Evolutionary conservation across 2,329 filamentous ascomycete genomes (phyloP).

Genomic region (Aquanectria penicillioides): DNA sequence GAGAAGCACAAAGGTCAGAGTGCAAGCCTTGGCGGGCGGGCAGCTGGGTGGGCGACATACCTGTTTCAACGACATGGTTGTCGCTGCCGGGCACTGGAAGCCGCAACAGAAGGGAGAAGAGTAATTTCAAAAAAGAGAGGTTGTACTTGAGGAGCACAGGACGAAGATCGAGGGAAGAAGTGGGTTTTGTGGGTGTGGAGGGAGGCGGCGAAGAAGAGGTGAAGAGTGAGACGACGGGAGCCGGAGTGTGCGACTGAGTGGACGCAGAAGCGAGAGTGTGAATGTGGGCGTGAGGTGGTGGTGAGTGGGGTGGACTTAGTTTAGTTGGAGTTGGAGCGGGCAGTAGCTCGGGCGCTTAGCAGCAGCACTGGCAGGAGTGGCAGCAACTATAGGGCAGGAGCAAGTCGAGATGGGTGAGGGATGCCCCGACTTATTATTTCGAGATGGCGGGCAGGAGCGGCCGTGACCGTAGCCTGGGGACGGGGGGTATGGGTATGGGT

Average conservation of each 20-base stretch:
- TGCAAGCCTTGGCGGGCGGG: conserved; percentile 18
- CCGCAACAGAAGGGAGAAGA: conserved; percentile 28
- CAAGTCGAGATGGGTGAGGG: conserved; percentile 28
- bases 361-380: conserved; percentile 15
- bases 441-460: conserved; percentile 27
- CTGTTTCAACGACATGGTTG: conserved; percentile 69
- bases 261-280: conserved; percentile 13
- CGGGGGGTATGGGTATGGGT: conserved; percentile 4
- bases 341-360: conserved; percentile 38
- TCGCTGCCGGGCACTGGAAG: conserved; percentile 35
- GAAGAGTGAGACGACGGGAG: conserved; percentile 34
- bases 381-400: conserved; percentile 22
- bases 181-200: conserved; percentile 28
- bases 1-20: conserved; percentile 25
- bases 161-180: conserved; percentile 19
- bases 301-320: conserved; percentile 21
- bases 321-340: conserved; percentile 16
- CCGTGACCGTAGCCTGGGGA: conserved; percentile 28
- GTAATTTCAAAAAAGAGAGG: conserved; percentile 3
- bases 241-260: conserved; percentile 11
- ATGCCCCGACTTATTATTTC: conserved; percentile 42
- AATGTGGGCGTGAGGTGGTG: too few relatives aligned
- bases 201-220: conserved; percentile 17
- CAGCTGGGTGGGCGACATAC: conserved; percentile 49
- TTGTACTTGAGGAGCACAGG: conserved; percentile 7